phyloP scores from a whole-genome alignment of 129 eudicot genomes.

The Lonicera japonica region DNA sequence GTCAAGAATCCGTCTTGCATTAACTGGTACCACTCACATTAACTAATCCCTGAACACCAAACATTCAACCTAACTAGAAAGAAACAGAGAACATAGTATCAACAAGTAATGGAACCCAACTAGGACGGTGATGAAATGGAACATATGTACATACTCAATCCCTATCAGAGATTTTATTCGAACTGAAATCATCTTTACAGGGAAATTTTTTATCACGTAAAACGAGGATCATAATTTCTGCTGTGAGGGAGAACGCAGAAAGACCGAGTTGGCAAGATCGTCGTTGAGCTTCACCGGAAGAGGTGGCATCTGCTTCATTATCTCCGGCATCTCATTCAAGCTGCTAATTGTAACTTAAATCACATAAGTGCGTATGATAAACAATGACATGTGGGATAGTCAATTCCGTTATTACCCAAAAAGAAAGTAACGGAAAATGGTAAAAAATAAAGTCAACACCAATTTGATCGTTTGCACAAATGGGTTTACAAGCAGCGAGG shows the following conservation, averaged over 20 bases:
- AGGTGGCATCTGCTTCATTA: conserved; percentile 95
- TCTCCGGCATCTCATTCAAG: conserved; percentile 66
- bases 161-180: conserved; percentile 16
- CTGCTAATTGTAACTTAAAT: conserved; percentile 28
- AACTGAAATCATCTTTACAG: conserved; percentile 9
- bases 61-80: too few relatives aligned
- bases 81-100: conserved; percentile 1
- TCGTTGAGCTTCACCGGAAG: conserved; percentile 90
- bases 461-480: too few relatives aligned
- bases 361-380: conserved; percentile 5
- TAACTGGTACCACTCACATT: conserved; percentile 11
- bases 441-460: too few relatives aligned
- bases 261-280: conserved; percentile 66
- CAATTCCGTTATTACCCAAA: too few relatives aligned
- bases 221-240: conserved; percentile 33
- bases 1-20: conserved; percentile 25
- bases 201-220: conserved; percentile 1
- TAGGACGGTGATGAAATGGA: background rate
- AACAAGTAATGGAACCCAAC: background rate
- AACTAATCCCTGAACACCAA: conserved; percentile 8
- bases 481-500: too few relatives aligned
- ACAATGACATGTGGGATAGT: too few relatives aligned
- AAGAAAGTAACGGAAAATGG: too few relatives aligned
- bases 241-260: conserved; percentile 52
- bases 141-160: background rate